phyloP scores from a whole-genome alignment of 306 rosid genomes.

The Biancaea sappan region DNA sequence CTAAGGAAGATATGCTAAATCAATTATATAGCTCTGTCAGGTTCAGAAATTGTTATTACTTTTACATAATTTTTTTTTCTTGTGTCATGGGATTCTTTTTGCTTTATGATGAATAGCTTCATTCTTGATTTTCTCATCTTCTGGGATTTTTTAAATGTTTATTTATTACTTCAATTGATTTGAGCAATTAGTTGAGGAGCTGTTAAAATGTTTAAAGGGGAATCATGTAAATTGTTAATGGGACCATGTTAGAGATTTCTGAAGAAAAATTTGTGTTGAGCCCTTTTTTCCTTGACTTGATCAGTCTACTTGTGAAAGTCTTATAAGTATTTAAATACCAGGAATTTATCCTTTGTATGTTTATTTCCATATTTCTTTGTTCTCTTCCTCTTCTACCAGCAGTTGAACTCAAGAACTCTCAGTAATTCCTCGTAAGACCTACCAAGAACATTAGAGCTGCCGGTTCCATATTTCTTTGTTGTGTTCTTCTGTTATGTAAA shows the following conservation, averaged over 20 bases:
- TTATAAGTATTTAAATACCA: no score
- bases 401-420: no score
- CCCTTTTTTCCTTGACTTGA: neutral
- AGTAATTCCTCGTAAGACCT: no score
- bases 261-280: neutral
- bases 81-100: neutral
- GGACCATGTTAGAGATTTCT: neutral
- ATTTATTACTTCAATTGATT: neutral
- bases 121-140: neutral
- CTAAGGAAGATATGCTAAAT: conserved; percentile 96
- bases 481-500: neutral
- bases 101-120: neutral
- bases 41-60: conserved; percentile 43
- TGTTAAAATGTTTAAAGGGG: neutral
- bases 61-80: conserved; percentile 3
- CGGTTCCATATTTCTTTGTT: no score
- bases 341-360: no score
- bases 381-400: neutral
- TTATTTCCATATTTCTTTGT: no score
- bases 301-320: no score
- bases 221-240: neutral
- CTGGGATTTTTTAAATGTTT: neutral
- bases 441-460: no score
- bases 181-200: neutral
- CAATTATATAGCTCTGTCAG: conserved; percentile 94